These are phyloP conservation scores for Hypoxylon fuscum DNA, from an alignment of 495 filamentous ascomycete genomes.

Conservation along the genomic window DNA sequence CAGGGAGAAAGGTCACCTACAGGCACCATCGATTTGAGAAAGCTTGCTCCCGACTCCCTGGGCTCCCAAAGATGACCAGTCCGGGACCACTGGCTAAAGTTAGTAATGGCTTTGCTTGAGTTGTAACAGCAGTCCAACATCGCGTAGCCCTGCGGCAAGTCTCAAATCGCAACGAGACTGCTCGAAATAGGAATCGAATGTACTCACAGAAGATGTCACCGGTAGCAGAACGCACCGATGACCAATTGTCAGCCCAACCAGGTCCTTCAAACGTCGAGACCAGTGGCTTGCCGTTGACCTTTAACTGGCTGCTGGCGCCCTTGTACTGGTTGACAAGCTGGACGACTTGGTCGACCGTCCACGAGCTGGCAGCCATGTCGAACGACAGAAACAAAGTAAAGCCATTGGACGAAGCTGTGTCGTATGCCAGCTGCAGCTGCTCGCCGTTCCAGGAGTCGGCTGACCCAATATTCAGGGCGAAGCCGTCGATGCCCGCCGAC, in stretches of 20 bases:
- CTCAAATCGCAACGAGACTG: background rate
- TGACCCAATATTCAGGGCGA: slow-evolving; percentile 73
- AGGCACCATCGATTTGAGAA: slow-evolving; percentile 67
- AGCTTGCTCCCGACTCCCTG: slow-evolving; percentile 54
- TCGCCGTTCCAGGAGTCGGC: slow-evolving; percentile 59
- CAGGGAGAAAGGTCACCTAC: slow-evolving; percentile 37
- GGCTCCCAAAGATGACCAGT: slow-evolving; percentile 69
- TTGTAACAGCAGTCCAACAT: background rate
- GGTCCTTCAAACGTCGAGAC: slow-evolving; percentile 79
- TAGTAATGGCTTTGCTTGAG: background rate
- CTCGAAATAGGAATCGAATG: background rate
- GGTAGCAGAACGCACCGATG: slow-evolving; percentile 59
- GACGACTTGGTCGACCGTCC: slow-evolving; percentile 64
- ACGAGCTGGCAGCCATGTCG: slow-evolving; percentile 65
- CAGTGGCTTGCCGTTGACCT: slow-evolving; percentile 64
- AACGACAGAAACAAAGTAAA: slow-evolving; percentile 78
- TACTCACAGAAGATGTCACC: slow-evolving; percentile 58
- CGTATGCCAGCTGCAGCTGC: slow-evolving; percentile 63
- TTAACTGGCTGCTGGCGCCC: slow-evolving; percentile 59
- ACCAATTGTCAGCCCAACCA: slow-evolving; percentile 65
- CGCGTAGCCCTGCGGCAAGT: background rate
- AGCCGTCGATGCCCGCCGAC: slow-evolving; percentile 73
- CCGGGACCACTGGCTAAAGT: slow-evolving; percentile 61
- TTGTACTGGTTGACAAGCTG: slow-evolving; percentile 67
- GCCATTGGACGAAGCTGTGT: slow-evolving; percentile 59